Base-by-base conservation (phyloP, 192 early-diverging fungal species). In the Coemansia sp. region DNA sequence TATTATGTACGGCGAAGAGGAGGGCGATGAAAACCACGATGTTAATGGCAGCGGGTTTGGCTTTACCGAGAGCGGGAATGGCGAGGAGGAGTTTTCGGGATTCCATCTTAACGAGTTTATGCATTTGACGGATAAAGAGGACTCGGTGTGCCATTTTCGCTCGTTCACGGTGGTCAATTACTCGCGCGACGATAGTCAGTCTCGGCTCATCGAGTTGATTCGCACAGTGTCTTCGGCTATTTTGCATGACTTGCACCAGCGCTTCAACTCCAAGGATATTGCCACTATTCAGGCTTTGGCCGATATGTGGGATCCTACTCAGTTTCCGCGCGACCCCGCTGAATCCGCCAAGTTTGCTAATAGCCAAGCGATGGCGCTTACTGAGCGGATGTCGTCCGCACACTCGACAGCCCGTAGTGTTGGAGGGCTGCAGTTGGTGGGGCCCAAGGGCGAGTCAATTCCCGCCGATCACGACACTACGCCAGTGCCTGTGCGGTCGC, bases 101-200 rank as follows among this genome's bases (percentile, higher is more conserved):
- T 73, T 76, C 62, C 78, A 81, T 12, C 70, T 81, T 25, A 76
- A 81, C 71, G 78, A 81, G 65, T 81, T 81, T 39, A 76, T 81
- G 74, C 74, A 81, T 50, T 42, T 81, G 74, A 81, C 78, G 0
- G 68, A 70, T 39, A 73, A 59, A 3, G 39, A 62, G 60, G 53
- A 31, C 17, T 36, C 10, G 42, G 70, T 68, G 29, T 81, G 74
- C 36, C 45, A 36, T 32, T 81, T 81, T 61, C 70, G 78, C 10
- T 70, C 67, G 46, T 81, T 81, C 55, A 38, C 32, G 5, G 53
- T 81, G 7, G 58, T 65, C 39, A 75, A 81, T 19, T 76, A 76
- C 62, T 38, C 41, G 48, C 61, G 44, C 25, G 70, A 66, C 1
- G 64, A 62, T 5, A 76, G 78, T 62, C 74, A 73, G 69, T 34